Percentiles rank a stretch among this genome's conserved stretches.
Evolutionary conservation across 768 basidiomycete genomes (phyloP).

Genomic region (Trametes elegans): DNA sequence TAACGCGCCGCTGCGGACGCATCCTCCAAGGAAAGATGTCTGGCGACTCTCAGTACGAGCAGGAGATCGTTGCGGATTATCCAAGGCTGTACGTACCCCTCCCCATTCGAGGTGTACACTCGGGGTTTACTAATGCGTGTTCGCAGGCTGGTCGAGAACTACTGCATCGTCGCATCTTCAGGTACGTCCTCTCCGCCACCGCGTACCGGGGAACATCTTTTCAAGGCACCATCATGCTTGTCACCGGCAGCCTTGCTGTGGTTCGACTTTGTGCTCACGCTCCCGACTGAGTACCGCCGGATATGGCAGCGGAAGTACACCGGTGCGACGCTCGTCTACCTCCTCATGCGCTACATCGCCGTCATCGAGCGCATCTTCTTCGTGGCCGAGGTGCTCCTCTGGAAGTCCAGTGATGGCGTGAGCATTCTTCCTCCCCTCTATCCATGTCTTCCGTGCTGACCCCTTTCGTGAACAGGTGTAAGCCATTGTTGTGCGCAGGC

Average conservation of each 20-base stretch:
- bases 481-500: too few species aligned
- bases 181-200: neutral
- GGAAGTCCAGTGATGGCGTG: neutral
- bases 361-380: constrained; percentile 1
- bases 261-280: constrained; percentile 1
- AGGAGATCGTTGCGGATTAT: neutral
- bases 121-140: too few species aligned
- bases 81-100: neutral
- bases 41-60: neutral
- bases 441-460: too few species aligned
- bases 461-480: too few species aligned
- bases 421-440: neutral
- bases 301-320: constrained; percentile 2
- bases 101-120: too few species aligned
- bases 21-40: too few species aligned
- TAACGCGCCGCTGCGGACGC: too few species aligned
- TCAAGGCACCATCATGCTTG: too few species aligned
- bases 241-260: constrained; percentile 9
- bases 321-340: neutral
- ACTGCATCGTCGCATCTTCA: constrained; percentile 6
- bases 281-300: neutral
- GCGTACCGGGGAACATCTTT: neutral
- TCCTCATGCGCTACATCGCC: neutral
- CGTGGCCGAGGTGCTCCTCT: neutral
- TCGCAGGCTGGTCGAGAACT: neutral